phyloP scores from a whole-genome alignment of 2,329 filamentous ascomycete species.

The Penicillium freii region DNA sequence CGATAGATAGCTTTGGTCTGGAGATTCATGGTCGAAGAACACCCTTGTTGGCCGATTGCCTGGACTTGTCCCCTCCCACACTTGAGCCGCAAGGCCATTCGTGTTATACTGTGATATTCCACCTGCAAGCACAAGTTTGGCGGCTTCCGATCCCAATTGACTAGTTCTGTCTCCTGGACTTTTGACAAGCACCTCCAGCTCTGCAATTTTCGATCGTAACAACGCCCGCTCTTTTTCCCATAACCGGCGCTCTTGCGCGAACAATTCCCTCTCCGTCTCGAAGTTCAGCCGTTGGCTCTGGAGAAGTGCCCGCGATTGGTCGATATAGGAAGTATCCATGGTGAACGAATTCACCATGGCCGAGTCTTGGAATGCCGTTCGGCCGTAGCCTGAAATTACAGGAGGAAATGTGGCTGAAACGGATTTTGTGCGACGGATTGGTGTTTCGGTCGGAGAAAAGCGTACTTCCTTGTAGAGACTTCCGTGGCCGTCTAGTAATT shows the following conservation, averaged over 20 bases:
- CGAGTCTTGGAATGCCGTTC: constrained; percentile 15
- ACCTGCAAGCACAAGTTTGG: constrained; percentile 14
- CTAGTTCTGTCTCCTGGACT: constrained; percentile 9
- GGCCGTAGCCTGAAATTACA: constrained; percentile 26
- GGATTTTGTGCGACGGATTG: constrained; percentile 40
- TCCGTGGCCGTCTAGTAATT: constrained; percentile 34
- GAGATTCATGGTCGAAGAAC: constrained; percentile 39
- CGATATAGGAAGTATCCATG: constrained; percentile 39
- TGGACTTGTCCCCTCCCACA: constrained; percentile 47
- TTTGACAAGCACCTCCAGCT: constrained; percentile 40
- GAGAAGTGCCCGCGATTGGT: constrained; percentile 42
- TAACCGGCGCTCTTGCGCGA: constrained; percentile 44
- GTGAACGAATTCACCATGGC: constrained; percentile 22
- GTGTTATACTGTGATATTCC: constrained; percentile 13
- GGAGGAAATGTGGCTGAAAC: constrained; percentile 39
- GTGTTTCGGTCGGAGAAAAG: constrained; percentile 41
- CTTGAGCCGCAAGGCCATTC: constrained; percentile 29
- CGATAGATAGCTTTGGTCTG: constrained; percentile 26
- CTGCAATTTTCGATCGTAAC: constrained; percentile 42
- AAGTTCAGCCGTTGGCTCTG: constrained; percentile 40
- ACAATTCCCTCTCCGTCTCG: constrained; percentile 42
- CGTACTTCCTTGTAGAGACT: constrained; percentile 43
- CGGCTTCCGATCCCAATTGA: constrained; percentile 5
- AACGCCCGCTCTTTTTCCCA: constrained; percentile 47
- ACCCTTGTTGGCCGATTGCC: constrained; percentile 43